Conservation (phyloP, 2,329 filamentous ascomycete species). For the Hypoxylon sp. region DNA sequence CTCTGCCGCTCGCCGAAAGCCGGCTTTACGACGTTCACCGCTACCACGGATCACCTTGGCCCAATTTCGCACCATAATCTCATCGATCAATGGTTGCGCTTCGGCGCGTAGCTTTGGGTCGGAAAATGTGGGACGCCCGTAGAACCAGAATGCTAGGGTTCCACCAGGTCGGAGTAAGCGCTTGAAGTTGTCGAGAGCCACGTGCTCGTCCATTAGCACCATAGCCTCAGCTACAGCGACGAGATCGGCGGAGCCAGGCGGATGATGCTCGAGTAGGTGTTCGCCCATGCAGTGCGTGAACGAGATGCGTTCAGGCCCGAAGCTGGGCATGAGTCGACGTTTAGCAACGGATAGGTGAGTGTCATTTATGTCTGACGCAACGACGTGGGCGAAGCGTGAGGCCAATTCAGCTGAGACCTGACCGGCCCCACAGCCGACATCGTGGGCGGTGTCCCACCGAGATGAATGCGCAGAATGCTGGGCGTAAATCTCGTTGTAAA, state of each 20-base stretch:
- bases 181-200: conserved; percentile 24
- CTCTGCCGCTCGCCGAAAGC: conserved; percentile 25
- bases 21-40: conserved; percentile 20
- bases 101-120: conserved; percentile 12
- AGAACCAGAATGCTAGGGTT: conserved; percentile 32
- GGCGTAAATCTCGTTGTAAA: conserved; percentile 25
- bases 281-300: conserved; percentile 29
- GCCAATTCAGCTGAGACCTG: conserved; percentile 21
- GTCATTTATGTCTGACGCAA: conserved; percentile 27
- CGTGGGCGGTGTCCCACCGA: conserved; percentile 18
- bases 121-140: conserved; percentile 25
- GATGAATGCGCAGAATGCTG: conserved; percentile 28
- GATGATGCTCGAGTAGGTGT: conserved; percentile 18
- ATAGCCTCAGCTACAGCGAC: conserved; percentile 24
- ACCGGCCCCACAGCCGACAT: conserved; percentile 29
- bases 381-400: conserved; percentile 22
- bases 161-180: conserved; percentile 24
- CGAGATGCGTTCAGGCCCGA: conserved; percentile 21
- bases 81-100: conserved; percentile 24
- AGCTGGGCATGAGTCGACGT: conserved; percentile 4
- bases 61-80: conserved; percentile 32
- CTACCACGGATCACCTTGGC: conserved; percentile 23
- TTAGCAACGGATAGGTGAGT: conserved; percentile 21
- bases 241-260: conserved; percentile 22
- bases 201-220: conserved; percentile 24